phyloP scores from a whole-genome alignment of 2,329 filamentous ascomycete species.

The Aspergillus floridensis region DNA sequence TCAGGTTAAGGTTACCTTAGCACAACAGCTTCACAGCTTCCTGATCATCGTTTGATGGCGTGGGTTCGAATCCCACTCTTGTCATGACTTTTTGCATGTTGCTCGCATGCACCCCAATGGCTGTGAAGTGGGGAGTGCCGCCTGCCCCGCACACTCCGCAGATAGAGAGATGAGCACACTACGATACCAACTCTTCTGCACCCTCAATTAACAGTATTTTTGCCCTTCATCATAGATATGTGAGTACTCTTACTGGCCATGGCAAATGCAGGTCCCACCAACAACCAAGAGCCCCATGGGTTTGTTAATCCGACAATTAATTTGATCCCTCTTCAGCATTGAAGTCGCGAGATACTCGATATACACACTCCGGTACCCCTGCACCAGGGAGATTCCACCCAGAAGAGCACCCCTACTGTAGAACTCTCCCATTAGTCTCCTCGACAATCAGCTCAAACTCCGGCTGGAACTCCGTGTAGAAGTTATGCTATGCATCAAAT shows the following conservation, averaged over 20 bases:
- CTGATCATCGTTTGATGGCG: conserved; percentile 6
- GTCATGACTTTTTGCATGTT: conserved; percentile 1
- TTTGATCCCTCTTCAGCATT: too few relatives aligned
- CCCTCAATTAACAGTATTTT: too few relatives aligned
- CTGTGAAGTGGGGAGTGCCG: too few relatives aligned
- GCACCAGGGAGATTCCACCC: background rate
- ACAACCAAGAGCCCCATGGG: background rate
- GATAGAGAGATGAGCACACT: too few relatives aligned
- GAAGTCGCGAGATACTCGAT: too few relatives aligned
- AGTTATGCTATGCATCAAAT: conserved; percentile 31
- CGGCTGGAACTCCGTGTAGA: conserved; percentile 41
- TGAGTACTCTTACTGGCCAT: too few relatives aligned
- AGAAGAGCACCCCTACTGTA: conserved; percentile 16
- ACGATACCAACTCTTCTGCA: too few relatives aligned
- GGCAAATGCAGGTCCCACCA: background rate
- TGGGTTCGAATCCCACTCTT: conserved; percentile 10
- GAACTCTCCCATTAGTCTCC: conserved; percentile 36
- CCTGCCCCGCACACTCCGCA: too few relatives aligned
- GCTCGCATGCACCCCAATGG: too few relatives aligned
- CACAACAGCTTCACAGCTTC: conserved; percentile 6
- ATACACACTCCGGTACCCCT: too few relatives aligned
- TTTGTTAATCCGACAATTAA: too few relatives aligned
- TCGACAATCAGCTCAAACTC: conserved; percentile 40
- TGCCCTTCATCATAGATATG: too few relatives aligned
- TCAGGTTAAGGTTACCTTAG: conserved; percentile 9